Conservation (phyloP, 768 basidiomycete species). For the Lactarius sp. region DNA sequence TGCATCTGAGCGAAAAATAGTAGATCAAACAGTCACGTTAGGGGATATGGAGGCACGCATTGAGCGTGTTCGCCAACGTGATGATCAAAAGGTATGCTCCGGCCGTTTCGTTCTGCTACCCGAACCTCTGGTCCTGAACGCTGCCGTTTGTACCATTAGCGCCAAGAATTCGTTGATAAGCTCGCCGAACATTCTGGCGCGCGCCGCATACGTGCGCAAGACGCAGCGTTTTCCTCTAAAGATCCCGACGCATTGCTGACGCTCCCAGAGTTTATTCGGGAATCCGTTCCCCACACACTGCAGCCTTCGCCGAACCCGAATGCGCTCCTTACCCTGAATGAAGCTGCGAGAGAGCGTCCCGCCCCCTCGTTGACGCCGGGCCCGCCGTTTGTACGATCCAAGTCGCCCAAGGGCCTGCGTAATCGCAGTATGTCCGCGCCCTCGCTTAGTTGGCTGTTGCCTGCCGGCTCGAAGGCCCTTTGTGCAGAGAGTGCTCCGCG, state of each 20-base stretch:
- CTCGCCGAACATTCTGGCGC: slow-evolving; percentile 65
- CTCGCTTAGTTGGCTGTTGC: slow-evolving; percentile 32
- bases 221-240: slow-evolving; percentile 50
- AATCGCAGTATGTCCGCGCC: slow-evolving; percentile 37
- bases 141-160: slow-evolving; percentile 38
- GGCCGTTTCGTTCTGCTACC: not conserved
- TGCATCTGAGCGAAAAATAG: slow-evolving; percentile 62
- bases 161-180: slow-evolving; percentile 70
- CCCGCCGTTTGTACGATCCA: slow-evolving; percentile 34
- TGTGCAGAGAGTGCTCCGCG: slow-evolving; percentile 25
- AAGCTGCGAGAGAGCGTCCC: slow-evolving; percentile 39
- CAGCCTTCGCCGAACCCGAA: slow-evolving; percentile 17
- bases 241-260: slow-evolving; percentile 48
- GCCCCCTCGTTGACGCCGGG: slow-evolving; percentile 29
- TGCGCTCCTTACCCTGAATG: slow-evolving; percentile 32
- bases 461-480: slow-evolving; percentile 25
- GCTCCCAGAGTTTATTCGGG: slow-evolving; percentile 41
- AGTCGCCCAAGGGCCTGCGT: slow-evolving; percentile 30
- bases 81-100: slow-evolving; percentile 55
- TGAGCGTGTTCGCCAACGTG: slow-evolving; percentile 53
- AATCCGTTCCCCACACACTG: slow-evolving; percentile 19
- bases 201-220: slow-evolving; percentile 75
- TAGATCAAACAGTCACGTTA: slow-evolving; percentile 65
- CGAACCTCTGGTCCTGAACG: slow-evolving; percentile 9
- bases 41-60: slow-evolving; percentile 50